Conservation (phyloP, 1,284 basidiomycete species). For the Schizophyllum amplum region DNA sequence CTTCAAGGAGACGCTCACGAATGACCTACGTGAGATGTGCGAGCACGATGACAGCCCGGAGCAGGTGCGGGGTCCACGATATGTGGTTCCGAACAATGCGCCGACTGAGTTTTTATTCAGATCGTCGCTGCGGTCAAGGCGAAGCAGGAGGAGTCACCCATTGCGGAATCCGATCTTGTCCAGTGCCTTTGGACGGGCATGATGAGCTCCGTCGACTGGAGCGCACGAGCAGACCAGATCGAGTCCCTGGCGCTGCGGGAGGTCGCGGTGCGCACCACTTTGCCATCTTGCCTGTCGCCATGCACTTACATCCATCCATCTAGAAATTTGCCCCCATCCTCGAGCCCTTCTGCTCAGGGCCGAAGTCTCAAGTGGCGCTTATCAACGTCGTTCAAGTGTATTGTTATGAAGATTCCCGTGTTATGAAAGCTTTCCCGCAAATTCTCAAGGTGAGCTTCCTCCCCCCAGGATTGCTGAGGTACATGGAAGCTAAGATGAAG, state of each 20-base stretch:
- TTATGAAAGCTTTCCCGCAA: slow-evolving; percentile 91
- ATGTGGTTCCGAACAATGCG: slow-evolving; percentile 1
- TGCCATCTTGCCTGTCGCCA: slow-evolving; percentile 2
- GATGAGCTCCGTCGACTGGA: slow-evolving; percentile 83
- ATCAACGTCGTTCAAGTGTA: slow-evolving; percentile 93
- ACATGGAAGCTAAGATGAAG: not conserved
- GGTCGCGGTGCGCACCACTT: slow-evolving; percentile 54
- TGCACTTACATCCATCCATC: slow-evolving; percentile 3
- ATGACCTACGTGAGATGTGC: slow-evolving; percentile 51
- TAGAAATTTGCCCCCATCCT: slow-evolving; percentile 81
- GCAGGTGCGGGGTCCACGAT: slow-evolving; percentile 36
- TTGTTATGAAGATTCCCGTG: slow-evolving; percentile 90
- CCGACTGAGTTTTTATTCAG: slow-evolving; percentile 27
- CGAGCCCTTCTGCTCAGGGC: slow-evolving; percentile 79
- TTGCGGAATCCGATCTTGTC: slow-evolving; percentile 79
- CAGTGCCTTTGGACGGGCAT: slow-evolving; percentile 89
- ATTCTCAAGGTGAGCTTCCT: slow-evolving; percentile 68
- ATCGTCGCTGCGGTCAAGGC: slow-evolving; percentile 68
- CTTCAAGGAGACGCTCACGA: slow-evolving; percentile 61
- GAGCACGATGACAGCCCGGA: slow-evolving; percentile 56
- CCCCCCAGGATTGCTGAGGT: slow-evolving; percentile 1
- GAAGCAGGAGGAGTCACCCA: slow-evolving; percentile 58
- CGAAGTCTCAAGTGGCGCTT: slow-evolving; percentile 86
- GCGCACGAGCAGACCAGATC: slow-evolving; percentile 82
- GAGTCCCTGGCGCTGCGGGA: slow-evolving; percentile 80